Conservation (phyloP, 2,329 filamentous ascomycete species). For the Tympanopsis confertula region DNA sequence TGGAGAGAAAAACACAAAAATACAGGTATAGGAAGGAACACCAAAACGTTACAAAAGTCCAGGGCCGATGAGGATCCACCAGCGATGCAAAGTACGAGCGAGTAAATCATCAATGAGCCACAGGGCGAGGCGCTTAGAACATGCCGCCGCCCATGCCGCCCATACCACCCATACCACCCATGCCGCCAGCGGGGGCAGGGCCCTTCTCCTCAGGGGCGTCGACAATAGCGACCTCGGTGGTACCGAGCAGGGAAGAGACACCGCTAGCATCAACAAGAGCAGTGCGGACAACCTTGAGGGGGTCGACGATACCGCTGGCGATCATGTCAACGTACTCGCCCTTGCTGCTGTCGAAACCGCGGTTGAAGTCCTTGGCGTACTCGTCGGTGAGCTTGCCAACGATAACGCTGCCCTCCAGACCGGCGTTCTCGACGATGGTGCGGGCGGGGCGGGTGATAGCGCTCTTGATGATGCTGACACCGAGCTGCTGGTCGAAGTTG, state of each 20-base stretch:
- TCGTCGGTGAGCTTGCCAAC: constrained; percentile 98
- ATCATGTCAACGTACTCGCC: constrained; percentile 99
- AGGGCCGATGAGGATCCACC: too few species aligned
- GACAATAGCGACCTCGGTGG: constrained; percentile 94
- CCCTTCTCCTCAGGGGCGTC: constrained; percentile 88
- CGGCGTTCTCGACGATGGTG: constrained; percentile 95
- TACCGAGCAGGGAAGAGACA: constrained; percentile 92
- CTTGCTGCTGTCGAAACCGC: constrained; percentile 90
- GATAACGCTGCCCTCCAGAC: constrained; percentile 86
- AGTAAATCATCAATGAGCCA: too few species aligned
- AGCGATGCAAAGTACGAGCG: too few species aligned
- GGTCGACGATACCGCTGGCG: constrained; percentile 87
- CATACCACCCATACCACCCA: constrained; percentile 63
- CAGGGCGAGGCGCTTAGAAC: constrained; percentile 42
- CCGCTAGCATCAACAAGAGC: constrained; percentile 88
- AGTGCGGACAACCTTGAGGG: constrained; percentile 97
- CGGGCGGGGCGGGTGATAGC: constrained; percentile 92
- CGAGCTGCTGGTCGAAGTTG: constrained; percentile 99
- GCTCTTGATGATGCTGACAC: constrained; percentile 93
- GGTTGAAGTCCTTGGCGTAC: constrained; percentile 87
- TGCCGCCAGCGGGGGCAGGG: constrained; percentile 45
- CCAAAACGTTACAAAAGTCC: too few species aligned
- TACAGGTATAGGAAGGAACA: too few species aligned
- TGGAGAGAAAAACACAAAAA: too few species aligned
- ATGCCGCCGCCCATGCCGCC: constrained; percentile 48